Percentiles rank a stretch among this genome's conserved stretches.
phyloP scores from a whole-genome alignment of 805 yeast genomes.

The Tetrapisispora namnaoensis region DNA sequence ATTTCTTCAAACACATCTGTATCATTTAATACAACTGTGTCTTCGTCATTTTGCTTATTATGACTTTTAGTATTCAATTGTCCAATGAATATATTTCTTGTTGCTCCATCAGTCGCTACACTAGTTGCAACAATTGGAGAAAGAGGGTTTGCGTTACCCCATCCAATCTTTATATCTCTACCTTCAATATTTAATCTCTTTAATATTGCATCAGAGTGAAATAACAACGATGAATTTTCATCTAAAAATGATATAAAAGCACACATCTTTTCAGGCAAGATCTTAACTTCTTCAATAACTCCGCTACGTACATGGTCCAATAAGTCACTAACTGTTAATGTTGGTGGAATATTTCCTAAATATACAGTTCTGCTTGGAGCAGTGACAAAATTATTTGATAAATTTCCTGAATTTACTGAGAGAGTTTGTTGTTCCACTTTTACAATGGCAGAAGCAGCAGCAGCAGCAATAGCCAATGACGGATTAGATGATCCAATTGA shows the following conservation, averaged over 20 bases:
- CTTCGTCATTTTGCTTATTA: neutral
- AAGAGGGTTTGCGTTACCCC: slow-evolving; percentile 79
- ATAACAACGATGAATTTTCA: slow-evolving; percentile 77
- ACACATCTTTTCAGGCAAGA: slow-evolving; percentile 78
- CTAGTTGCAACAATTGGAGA: slow-evolving; percentile 66
- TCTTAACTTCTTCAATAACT: slow-evolving; percentile 66
- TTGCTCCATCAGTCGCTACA: slow-evolving; percentile 78
- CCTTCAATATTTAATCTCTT: slow-evolving; percentile 73
- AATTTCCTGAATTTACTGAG: slow-evolving; percentile 7
- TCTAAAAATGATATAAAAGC: slow-evolving; percentile 87
- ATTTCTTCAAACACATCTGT: slow-evolving; percentile 3
- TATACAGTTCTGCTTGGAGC: slow-evolving; percentile 82
- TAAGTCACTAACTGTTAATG: slow-evolving; percentile 68
- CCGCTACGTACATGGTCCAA: slow-evolving; percentile 90
- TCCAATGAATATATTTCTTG: slow-evolving; percentile 88
- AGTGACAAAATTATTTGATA: slow-evolving; percentile 24
- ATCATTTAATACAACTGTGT: neutral
- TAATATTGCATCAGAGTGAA: slow-evolving; percentile 87
- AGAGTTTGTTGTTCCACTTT: slow-evolving; percentile 7
- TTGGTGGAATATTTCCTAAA: slow-evolving; percentile 79
- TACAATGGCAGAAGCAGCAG: slow-evolving; percentile 23
- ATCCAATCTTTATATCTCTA: slow-evolving; percentile 77
- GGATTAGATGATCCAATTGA: neutral
- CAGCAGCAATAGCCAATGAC: slow-evolving; percentile 5
- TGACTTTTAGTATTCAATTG: slow-evolving; percentile 47